phyloP scores from a whole-genome alignment of 2,329 filamentous ascomycete species.

The Teratosphaeria destructans region DNA sequence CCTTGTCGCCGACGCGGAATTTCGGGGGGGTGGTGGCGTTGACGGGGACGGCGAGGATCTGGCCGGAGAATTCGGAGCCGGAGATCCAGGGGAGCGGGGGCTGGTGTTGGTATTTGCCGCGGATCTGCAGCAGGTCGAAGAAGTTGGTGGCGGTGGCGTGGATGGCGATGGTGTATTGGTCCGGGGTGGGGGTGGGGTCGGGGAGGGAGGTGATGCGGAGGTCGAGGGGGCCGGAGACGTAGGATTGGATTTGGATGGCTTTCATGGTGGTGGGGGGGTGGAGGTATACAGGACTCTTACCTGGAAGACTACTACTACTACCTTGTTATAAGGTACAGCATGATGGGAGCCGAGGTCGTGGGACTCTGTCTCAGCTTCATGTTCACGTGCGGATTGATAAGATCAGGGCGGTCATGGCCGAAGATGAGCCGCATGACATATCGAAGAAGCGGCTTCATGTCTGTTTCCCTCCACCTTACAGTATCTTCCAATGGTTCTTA shows the following conservation, averaged over 20 bases:
- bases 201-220: conserved; percentile 66
- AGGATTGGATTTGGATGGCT: conserved; percentile 38
- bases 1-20: conserved; percentile 67
- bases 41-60: conserved; percentile 55
- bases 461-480: not conserved
- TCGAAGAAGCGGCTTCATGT: no score
- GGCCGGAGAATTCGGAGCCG: conserved; percentile 78
- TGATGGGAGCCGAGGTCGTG: not conserved
- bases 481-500: not conserved
- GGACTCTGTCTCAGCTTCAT: not conserved
- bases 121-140: conserved; percentile 91
- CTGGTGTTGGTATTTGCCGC: conserved; percentile 91
- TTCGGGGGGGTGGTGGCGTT: conserved; percentile 30
- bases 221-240: conserved; percentile 59
- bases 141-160: conserved; percentile 88
- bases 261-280: conserved; percentile 47
- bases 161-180: conserved; percentile 79
- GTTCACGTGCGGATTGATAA: not conserved
- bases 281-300: no score
- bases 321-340: no score
- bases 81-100: conserved; percentile 80
- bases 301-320: no score
- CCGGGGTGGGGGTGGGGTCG: conserved; percentile 57
- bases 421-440: not conserved
- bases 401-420: not conserved